Conservation (phyloP, 768 basidiomycete species). For the Tricholoma flavovirens region DNA sequence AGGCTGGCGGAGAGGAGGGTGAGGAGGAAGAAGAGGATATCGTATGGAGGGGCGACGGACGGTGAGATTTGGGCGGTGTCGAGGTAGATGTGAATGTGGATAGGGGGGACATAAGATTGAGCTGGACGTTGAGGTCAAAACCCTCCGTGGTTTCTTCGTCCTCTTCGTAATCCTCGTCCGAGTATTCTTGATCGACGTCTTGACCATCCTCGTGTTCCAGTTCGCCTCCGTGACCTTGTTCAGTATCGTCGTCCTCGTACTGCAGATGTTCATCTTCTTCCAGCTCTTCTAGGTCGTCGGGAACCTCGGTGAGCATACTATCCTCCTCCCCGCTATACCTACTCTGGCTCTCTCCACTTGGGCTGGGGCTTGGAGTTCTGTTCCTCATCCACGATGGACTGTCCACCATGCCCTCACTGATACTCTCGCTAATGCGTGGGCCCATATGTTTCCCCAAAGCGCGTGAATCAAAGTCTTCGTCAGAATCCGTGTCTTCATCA, state of each 20-base stretch:
- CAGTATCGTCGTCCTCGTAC: constrained; percentile 17
- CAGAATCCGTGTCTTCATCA: constrained; percentile 22
- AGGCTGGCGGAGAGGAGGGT: background rate
- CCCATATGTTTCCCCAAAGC: constrained; percentile 5
- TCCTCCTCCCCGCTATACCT: constrained; percentile 14
- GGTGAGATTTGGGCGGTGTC: background rate
- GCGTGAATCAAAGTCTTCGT: background rate
- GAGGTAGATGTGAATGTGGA: background rate
- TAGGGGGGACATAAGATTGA: background rate
- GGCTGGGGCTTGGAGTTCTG: background rate
- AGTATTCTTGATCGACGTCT: background rate
- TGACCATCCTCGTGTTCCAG: background rate
- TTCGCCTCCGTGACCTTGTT: constrained; percentile 3
- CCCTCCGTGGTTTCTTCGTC: constrained; percentile 4
- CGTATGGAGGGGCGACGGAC: background rate
- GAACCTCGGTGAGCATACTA: constrained; percentile 17
- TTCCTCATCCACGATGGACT: constrained; percentile 7
- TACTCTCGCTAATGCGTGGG: constrained; percentile 6
- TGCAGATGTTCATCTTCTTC: constrained; percentile 13
- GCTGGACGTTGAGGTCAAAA: background rate
- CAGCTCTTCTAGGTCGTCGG: constrained; percentile 11
- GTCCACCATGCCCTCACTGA: constrained; percentile 7
- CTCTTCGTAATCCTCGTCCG: constrained; percentile 8
- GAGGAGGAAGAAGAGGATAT: background rate
- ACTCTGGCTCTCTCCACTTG: background rate